A percentile compares a stretch with the other conserved stretches of the same genome.
Conservation (phyloP, 768 basidiomycete species). For the Hypsizygus marmoreus region DNA sequence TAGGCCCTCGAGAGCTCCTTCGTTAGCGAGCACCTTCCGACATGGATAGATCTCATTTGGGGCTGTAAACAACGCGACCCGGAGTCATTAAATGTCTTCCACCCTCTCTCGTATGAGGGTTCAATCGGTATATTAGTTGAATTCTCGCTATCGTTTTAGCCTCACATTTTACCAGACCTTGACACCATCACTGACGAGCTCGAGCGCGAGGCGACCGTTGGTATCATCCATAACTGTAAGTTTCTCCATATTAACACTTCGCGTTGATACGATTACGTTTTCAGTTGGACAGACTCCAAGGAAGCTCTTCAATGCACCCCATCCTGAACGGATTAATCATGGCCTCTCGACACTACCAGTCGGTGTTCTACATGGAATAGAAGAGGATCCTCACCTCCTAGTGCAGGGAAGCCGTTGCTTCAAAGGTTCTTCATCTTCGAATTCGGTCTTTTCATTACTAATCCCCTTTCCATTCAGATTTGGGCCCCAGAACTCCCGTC, state of each 20-base stretch:
- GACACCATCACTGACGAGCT: constrained; percentile 84
- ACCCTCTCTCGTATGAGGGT: constrained; percentile 92
- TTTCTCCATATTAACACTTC: constrained; percentile 1
- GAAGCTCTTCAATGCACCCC: constrained; percentile 76
- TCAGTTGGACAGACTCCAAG: constrained; percentile 90
- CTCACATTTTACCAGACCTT: constrained; percentile 54
- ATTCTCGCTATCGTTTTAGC: neutral
- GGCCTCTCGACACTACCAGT: constrained; percentile 75
- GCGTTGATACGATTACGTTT: neutral
- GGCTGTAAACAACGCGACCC: constrained; percentile 82
- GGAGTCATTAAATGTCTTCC: constrained; percentile 80
- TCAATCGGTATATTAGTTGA: constrained; percentile 59
- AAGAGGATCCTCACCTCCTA: constrained; percentile 79
- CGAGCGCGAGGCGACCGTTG: constrained; percentile 89
- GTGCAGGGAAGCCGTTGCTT: constrained; percentile 55
- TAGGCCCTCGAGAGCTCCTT: constrained; percentile 87
- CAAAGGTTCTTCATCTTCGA: constrained; percentile 44
- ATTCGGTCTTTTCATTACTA: neutral
- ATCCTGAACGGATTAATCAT: constrained; percentile 74
- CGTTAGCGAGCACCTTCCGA: constrained; percentile 80
- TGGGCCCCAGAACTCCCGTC: constrained; percentile 49
- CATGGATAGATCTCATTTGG: constrained; percentile 97
- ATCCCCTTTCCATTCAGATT: constrained; percentile 35
- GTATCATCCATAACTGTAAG: constrained; percentile 93
- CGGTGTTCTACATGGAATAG: constrained; percentile 72